Conservation (phyloP, 306 rosid genomes). For the Sindora glabra region DNA sequence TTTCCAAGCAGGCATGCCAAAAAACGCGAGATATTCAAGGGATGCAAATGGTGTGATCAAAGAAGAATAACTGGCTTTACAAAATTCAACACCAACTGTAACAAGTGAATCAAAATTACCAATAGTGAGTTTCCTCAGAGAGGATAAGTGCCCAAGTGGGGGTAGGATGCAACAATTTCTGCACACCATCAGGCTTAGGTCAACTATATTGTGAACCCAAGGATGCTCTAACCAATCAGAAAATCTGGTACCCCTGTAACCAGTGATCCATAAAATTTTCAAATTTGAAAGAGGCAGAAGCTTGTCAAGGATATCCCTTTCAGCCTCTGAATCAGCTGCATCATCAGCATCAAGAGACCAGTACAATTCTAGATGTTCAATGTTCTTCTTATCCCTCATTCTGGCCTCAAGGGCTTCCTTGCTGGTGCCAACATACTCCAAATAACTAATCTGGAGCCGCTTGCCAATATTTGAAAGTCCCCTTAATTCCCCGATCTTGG, state of each 20-base stretch:
- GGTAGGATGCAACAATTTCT: background rate
- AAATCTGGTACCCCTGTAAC: background rate
- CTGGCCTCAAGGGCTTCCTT: background rate
- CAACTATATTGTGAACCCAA: background rate
- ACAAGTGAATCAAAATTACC: background rate
- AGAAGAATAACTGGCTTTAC: no score
- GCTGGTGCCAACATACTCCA: background rate
- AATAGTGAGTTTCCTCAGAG: background rate
- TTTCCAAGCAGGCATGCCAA: no score
- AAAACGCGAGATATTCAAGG: no score
- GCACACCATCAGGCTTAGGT: fast-evolving
- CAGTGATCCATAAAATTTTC: background rate
- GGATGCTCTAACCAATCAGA: background rate
- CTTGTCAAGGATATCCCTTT: background rate
- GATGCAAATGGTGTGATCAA: no score
- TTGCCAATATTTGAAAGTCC: background rate
- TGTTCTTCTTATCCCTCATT: slow-evolving; percentile 4
- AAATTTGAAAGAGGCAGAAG: background rate
- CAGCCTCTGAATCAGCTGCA: background rate
- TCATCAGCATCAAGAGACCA: background rate
- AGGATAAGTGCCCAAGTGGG: background rate
- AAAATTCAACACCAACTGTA: background rate
- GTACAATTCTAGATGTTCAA: background rate
- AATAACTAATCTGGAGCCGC: background rate
- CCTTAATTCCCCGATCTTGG: background rate